Base-by-base conservation (phyloP, 1,284 basidiomycete genomes). In the Fomitopsis betulina region DNA sequence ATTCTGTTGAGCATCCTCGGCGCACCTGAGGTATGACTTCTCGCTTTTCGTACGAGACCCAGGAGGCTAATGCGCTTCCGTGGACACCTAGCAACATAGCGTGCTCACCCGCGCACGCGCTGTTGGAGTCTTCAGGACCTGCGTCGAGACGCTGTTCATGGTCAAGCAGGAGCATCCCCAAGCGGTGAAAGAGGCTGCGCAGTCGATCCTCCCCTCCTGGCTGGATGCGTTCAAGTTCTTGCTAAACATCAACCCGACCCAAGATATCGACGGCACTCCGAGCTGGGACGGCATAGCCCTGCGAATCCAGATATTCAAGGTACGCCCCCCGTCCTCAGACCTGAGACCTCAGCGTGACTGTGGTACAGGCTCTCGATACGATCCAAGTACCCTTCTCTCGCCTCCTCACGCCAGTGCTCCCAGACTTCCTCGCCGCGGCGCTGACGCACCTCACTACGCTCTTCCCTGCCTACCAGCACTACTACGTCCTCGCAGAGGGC, bases 121-220 rank as follows among this genome's bases (percentile, higher is more conserved):
- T 1, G 79, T 99, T 12, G 83, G 88, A 12, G 93, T 98, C 38
- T 98, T 98, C 76, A 81, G 90, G 32, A 93, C 98, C 76, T 94
- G 94, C 68, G 80, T 98, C 13, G 85, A 87, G 56, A 90, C 94
- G 9, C 78, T 98, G 19, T 94, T 89, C 73, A 98, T 96, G 87
- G 93, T 98, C 59, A 94, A 94, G 70, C 94, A 95, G 45, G 88
- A 93, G 65, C 91, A 95, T 66, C 93, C 94, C 0, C 85, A 90
- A 53, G 84, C 91, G 0, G 91, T 93, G 47, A 91, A 92, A 67
- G 87, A 92, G 66, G 94, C 94, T 0, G 84, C 86, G 13, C 84
- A 84, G 32, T 83, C 85, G 38, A 85, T 98, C 51, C 82, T 97
- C 5, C 93, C 95, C 0, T 80, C 88, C 13, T 99, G 96, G 96